Evolutionary conservation across 176 grass and related monocot genomes (phyloP), one percentile per base, ranked within the genome.

Genomic region (Oryza punctata): DNA sequence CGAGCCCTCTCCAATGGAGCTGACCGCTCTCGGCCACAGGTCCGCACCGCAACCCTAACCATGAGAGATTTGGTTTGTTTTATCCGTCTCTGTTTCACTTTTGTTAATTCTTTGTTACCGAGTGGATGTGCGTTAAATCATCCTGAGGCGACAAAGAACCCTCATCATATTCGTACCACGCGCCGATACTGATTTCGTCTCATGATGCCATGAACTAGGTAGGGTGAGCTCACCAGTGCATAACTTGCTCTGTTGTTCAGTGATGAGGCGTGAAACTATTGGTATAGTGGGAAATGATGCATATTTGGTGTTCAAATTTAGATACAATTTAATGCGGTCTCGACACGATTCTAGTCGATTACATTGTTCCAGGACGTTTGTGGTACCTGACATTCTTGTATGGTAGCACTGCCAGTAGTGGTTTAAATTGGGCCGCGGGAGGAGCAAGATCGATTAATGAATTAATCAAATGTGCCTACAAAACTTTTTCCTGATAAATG

Each of bases 11-110:
- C 6, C 35, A 37, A 37, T 6, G 35, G 35, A 37, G 35, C 35
- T 37, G n/a, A 13, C 21, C 37, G 21, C 68, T 41, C 19, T 23
- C 35, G 41, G 0, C n/a, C 24, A 12, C 25, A 82, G 80, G 80
- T 82, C 57, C 24, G 68, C 68, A 38, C 54, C 24, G 68, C 68
- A 57, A 52, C 33, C 80, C 68, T 63, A 72, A 13, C 3, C 37
- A 9, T 63, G 47, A n/a, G n/a, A n/a, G n/a, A 45, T 25, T 52
- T 54, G 15, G 5, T 54, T 2, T 54, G 5, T 54, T 7, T 16
- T 18, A 19, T 54, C 50, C 6, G 0, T 2, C 65, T 38, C 21
- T 38, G 19, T 12, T 63, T 63, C 0, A 3, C 2, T 45, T 41
- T 24, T 44, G 14, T 44, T 1, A 10, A 21, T 63, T 14, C 33